phyloP scores from a whole-genome alignment of 78 protist species.

The Cavenderia fasciculata region DNA sequence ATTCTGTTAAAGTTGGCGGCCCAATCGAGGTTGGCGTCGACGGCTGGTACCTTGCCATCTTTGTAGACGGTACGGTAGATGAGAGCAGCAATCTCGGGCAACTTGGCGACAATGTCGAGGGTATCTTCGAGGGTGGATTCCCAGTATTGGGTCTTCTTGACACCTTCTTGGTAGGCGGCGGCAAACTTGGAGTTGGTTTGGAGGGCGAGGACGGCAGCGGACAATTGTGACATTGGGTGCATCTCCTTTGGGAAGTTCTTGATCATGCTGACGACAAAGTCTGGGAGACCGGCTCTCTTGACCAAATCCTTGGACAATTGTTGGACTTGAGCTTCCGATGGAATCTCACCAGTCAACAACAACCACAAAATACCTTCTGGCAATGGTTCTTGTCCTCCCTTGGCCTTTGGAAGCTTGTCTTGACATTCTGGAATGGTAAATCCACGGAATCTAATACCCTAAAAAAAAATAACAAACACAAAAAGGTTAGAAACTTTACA shows the following conservation, averaged over 20 bases:
- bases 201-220: conserved; percentile 86
- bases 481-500: background rate
- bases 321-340: conserved; percentile 89
- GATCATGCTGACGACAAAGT: conserved; percentile 83
- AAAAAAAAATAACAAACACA: background rate
- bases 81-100: conserved; percentile 94
- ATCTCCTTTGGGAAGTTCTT: conserved; percentile 88
- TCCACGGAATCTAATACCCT: conserved; percentile 97
- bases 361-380: conserved; percentile 97
- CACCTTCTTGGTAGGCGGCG: conserved; percentile 90
- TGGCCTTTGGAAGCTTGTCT: conserved; percentile 91
- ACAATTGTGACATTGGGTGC: conserved; percentile 98
- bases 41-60: conserved; percentile 53
- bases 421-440: conserved; percentile 92
- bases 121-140: conserved; percentile 92
- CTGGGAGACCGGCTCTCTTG: conserved; percentile 80
- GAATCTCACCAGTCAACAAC: conserved; percentile 96
- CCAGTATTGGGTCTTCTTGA: conserved; percentile 96
- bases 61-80: conserved; percentile 92
- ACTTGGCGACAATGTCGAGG: conserved; percentile 93
- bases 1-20: conserved; percentile 89
- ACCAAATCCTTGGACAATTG: conserved; percentile 80
- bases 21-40: conserved; percentile 90
- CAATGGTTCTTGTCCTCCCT: conserved; percentile 95
- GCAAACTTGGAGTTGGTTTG: conserved; percentile 92